Base-by-base conservation (phyloP, 352 stramenopile species). In the Blastocystis sp. region DNA sequence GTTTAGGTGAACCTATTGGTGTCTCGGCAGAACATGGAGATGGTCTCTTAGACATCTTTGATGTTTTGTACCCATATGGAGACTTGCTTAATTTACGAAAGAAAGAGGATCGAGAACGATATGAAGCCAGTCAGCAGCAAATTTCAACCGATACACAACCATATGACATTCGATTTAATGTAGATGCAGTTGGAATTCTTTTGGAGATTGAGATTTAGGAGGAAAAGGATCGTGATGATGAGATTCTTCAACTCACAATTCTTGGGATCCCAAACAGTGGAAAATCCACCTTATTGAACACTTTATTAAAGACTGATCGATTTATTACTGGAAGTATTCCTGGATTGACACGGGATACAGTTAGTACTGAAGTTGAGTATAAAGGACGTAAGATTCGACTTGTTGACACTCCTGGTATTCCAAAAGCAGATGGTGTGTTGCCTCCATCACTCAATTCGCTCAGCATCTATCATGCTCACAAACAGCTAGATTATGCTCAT, bases 201-300 rank as follows among this genome's bases (percentile, higher is more conserved):
- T 77, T 14, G 3, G 24, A 46, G 29, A 19, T 14, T 75, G n/a
- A 80, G 0, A 4, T 21, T 27, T 27, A 86, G 75, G 52, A 86
- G 0, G n/a, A 52, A 46, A 24, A 77, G 51, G 75, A 86, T 21
- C 69, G 27, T 12, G 69, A 80, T n/a, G 21, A 80, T n/a, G 69
- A 80, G 69, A 80, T 80, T 61, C 52, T 86, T 24, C 61, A 90
- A 73, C 54, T 92, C 4, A 88, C 89, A 6, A 89, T 93, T 35
- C 78, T 93, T 9, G 91, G 91, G 0, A 63, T 89, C n/a, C 89
- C 89, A 6, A 91, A 93, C 81, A 90, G 92, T 42, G 90, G 90
- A 9, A 92, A 92, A 77, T 91, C 88, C 43, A 92, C 90, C 11
- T 78, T 92, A 5, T 51, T 92, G 5, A 92, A 92, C 69, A 88